Evolutionary conservation across 2,329 filamentous ascomycete species (phyloP).

Genomic region (Trichoderma endophyticum): DNA sequence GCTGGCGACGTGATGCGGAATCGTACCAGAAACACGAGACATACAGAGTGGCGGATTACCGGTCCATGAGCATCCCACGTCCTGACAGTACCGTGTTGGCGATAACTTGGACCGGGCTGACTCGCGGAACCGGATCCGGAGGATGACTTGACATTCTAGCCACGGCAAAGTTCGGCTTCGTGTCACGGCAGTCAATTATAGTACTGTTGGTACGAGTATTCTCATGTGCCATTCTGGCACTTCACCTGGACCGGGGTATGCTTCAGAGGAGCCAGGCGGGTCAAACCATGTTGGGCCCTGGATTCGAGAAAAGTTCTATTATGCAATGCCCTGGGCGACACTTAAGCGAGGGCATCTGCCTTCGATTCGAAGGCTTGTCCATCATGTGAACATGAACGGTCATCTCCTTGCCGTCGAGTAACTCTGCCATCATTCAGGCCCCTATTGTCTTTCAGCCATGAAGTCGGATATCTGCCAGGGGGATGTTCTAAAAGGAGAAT

Average conservation of each 20-base stretch:
- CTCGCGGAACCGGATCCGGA: not conserved
- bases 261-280: not conserved
- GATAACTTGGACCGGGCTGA: not conserved
- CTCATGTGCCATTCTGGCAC: not conserved
- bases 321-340: not conserved
- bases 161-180: not conserved
- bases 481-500: not conserved
- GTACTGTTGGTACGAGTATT: not conserved
- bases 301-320: constrained; percentile 7
- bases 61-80: not conserved
- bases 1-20: not conserved
- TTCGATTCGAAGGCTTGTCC: not conserved
- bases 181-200: not conserved
- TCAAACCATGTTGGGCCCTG: not conserved
- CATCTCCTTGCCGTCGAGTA: not conserved
- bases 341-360: not conserved
- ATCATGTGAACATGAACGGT: constrained; percentile 15
- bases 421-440: not conserved
- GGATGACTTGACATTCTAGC: not conserved
- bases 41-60: not conserved
- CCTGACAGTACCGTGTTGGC: not conserved
- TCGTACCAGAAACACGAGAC: not conserved
- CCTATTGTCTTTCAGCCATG: not conserved
- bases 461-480: not conserved
- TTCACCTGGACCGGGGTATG: not conserved